phyloP scores from a whole-genome alignment of 225 moss, liverwort and hornwort genomes.

The Lunularia cruciata region DNA sequence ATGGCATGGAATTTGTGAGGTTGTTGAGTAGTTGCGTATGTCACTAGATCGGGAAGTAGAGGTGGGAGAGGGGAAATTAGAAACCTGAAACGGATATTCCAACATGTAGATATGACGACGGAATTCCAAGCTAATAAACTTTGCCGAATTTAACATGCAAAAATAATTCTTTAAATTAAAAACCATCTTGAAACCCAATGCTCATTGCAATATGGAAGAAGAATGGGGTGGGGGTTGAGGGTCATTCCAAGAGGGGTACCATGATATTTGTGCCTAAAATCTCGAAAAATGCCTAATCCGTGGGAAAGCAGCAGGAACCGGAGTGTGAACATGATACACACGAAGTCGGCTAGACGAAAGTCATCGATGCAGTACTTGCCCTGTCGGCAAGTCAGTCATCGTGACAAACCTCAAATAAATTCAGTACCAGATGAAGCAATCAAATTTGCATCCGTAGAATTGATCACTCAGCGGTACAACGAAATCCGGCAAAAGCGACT shows the following conservation, averaged over 20 bases:
- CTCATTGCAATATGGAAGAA: too few species aligned
- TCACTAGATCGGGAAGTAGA: not conserved
- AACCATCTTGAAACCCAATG: too few species aligned
- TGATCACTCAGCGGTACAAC: conserved; percentile 5
- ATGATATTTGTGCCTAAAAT: conserved; percentile 9
- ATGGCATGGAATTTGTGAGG: not conserved
- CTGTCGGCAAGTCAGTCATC: conserved; percentile 3
- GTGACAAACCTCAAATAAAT: not conserved
- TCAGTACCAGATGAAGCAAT: not conserved
- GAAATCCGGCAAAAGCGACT: not conserved
- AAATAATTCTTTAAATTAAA: too few species aligned
- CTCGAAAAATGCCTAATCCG: conserved; percentile 16
- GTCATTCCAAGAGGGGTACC: not conserved
- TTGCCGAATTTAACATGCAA: not conserved
- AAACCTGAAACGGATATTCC: too few species aligned
- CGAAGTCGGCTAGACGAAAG: not conserved
- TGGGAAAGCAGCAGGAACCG: conserved; percentile 17
- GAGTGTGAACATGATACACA: conserved; percentile 24
- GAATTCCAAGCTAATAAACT: not conserved
- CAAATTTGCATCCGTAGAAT: not conserved
- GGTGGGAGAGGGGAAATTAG: not conserved
- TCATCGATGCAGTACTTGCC: not conserved
- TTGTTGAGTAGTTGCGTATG: not conserved
- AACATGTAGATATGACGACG: not conserved
- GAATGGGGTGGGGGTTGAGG: not conserved